Percentiles rank a stretch among this genome's conserved stretches.
phyloP scores from a whole-genome alignment of 495 filamentous ascomycete genomes.

The Penicillium soppii region DNA sequence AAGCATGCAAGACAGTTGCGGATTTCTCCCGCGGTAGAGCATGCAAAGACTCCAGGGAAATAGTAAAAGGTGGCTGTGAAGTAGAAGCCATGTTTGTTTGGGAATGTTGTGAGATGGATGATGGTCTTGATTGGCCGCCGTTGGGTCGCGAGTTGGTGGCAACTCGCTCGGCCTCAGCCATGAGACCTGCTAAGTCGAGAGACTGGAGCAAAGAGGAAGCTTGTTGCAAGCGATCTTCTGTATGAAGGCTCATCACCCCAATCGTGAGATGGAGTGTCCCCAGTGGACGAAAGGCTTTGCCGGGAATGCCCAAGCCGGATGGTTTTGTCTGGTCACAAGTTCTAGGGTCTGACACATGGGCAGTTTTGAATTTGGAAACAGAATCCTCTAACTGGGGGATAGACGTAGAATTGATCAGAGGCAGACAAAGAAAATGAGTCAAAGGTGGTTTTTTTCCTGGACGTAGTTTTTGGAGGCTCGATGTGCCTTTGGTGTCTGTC shows the following conservation, averaged over 20 bases:
- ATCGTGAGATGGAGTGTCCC: slow-evolving; percentile 84
- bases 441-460: slow-evolving; percentile 44
- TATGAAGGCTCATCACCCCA: slow-evolving; percentile 78
- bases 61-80: slow-evolving; percentile 25
- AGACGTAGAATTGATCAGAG: slow-evolving; percentile 64
- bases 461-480: slow-evolving; percentile 1
- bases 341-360: slow-evolving; percentile 38
- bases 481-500: slow-evolving; percentile 9
- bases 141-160: neutral
- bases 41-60: slow-evolving; percentile 41
- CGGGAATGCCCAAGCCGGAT: slow-evolving; percentile 40
- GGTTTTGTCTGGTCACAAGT: slow-evolving; percentile 21
- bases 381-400: slow-evolving; percentile 61
- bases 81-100: neutral
- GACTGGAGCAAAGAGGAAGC: slow-evolving; percentile 56
- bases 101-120: neutral
- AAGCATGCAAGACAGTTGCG: slow-evolving; percentile 54
- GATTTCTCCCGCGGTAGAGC: slow-evolving; percentile 30
- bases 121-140: neutral
- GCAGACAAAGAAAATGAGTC: slow-evolving; percentile 90
- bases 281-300: slow-evolving; percentile 69
- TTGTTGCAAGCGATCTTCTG: slow-evolving; percentile 51
- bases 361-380: slow-evolving; percentile 58
- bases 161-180: slow-evolving; percentile 31
- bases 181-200: slow-evolving; percentile 52